Percentiles rank a stretch among this genome's conserved stretches.
phyloP scores from a whole-genome alignment of 208 protist genomes.

The Wallacemonas rigidus region DNA sequence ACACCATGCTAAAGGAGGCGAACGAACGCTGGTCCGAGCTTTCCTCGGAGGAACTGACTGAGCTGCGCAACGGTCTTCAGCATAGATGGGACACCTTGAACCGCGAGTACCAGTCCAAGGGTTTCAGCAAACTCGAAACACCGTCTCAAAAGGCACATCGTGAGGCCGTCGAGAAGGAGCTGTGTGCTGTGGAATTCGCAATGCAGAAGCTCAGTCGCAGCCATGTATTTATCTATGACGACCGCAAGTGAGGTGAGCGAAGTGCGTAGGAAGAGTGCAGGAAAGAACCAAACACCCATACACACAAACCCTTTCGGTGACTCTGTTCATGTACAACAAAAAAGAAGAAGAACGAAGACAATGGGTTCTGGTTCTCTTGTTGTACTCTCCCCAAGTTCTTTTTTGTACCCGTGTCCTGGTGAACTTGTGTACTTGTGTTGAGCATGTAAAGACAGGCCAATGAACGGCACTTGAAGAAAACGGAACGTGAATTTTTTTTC shows the following conservation, averaged over 20 bases:
- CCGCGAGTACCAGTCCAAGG: constrained; percentile 92
- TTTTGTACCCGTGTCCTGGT: neutral
- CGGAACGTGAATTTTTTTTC: too few relatives aligned
- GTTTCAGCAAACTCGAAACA: constrained; percentile 91
- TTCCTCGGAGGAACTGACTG: constrained; percentile 69
- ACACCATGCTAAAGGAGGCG: constrained; percentile 35
- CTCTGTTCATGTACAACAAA: constrained; percentile 5
- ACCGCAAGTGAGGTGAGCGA: constrained; percentile 47
- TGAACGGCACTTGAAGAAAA: too few relatives aligned
- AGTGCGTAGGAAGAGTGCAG: neutral
- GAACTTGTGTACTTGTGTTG: neutral
- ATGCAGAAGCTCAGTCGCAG: constrained; percentile 88
- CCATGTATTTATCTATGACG: constrained; percentile 86
- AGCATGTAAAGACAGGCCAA: neutral
- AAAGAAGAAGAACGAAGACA: neutral
- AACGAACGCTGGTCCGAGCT: constrained; percentile 84
- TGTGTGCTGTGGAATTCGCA: constrained; percentile 85
- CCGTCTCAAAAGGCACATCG: constrained; percentile 83
- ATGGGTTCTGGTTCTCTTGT: neutral
- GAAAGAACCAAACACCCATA: neutral
- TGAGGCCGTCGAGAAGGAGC: constrained; percentile 78
- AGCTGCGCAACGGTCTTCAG: constrained; percentile 87
- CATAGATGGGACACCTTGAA: constrained; percentile 89
- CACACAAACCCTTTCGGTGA: neutral
- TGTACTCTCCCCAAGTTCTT: neutral